Evolutionary conservation across 768 basidiomycete species (phyloP), one percentile per base, ranked within the genome.

Genomic region (Mycena chlorophos): DNA sequence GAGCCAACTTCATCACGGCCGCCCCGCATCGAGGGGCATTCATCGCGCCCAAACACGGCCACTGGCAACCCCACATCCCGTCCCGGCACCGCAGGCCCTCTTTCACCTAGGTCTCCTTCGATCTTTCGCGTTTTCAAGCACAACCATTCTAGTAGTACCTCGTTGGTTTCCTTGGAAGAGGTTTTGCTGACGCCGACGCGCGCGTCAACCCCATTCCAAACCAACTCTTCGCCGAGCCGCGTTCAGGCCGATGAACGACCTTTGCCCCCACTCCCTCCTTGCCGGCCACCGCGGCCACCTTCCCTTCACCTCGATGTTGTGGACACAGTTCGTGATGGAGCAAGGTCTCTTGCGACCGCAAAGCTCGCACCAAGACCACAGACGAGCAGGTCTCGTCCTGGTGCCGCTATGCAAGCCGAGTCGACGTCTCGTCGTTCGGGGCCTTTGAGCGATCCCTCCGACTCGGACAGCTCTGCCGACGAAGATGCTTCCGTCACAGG

Each of bases 201-300:
- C 19, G 39, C 20, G 12, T 40, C 39, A 52, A 38, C 13, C 40
- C 25, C 25, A 34, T n/a, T 51, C 49, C n/a, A 60, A 57, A 34
- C 54, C 17, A 64, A 61, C 45, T 28, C 42, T 16, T 49, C 45
- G 30, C 65, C 65, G 60, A 65, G 65, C 26, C 64, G 65, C n/a
- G n/a, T n/a, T 47, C 63, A 65, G 4, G 54, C 57, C 29, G 66
- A 69, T 43, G 31, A 34, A 34, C 53, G 56, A 4, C 56, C 53
- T 28, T 51, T 62, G 29, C 60, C 60, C 26, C 28, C 60, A 3
- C 22, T 62, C 20, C 60, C 61, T 40, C 65, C 67, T 34, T 57
- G 30, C 56, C 68, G 68, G 34, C 67, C 70, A 13, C 66, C 68
- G 52, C 67, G 68, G 23, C 71, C 69, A 31, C 71, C 72, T 10